Evolutionary conservation across 179 eudicot species (phyloP), one percentile per base, ranked within the genome.

Genomic region (Beta lomatogona): DNA sequence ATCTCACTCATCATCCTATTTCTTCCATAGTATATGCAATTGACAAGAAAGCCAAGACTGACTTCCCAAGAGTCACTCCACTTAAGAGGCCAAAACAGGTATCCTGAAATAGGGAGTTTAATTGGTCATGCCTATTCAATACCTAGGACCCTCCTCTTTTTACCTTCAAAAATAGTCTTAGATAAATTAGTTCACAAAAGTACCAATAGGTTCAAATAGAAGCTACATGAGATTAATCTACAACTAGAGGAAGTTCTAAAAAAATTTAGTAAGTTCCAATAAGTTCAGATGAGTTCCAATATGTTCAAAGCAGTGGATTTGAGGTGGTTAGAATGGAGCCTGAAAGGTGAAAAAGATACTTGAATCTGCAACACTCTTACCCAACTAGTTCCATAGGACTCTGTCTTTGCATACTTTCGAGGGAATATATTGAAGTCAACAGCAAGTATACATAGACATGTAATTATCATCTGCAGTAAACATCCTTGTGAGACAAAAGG

Each of bases 361-460:
- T 76, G 59, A 76, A 45, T 76, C 60, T 4, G 83, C 53, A 81
- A 77, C 54, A 76, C 80, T 58, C 91, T 88, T 88, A 97, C 99
- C 97, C 93, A 84, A 83, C 98, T 87, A 84, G 94, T 90, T 65
- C 99, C 99, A 83, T 91, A 94, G 77, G 95, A 93, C 88, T 97
- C 99, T 28, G 99, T 92, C 89, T 97, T 97, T 22, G 98, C 99
- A 84, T 86, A 92, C 87, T 89, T 90, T 84, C 99, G 89, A 74
- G 99, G 99, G 79, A 90, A 97, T 89, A 94, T 87, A 78, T 84
- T 82, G 91, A 97, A 97, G 87, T 97, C 99, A 85, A 97, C 99
- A 79, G 95, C 97, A 87, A 97, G 90, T 68, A 97, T 97, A 84
- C 95, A 91, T 80, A 92, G 25, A 89, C 93, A 93, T 83, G 99